Percentiles rank a stretch among this genome's conserved stretches.
phyloP scores from a whole-genome alignment of 805 yeast genomes.

The Wilhelminamyces savonicus region DNA sequence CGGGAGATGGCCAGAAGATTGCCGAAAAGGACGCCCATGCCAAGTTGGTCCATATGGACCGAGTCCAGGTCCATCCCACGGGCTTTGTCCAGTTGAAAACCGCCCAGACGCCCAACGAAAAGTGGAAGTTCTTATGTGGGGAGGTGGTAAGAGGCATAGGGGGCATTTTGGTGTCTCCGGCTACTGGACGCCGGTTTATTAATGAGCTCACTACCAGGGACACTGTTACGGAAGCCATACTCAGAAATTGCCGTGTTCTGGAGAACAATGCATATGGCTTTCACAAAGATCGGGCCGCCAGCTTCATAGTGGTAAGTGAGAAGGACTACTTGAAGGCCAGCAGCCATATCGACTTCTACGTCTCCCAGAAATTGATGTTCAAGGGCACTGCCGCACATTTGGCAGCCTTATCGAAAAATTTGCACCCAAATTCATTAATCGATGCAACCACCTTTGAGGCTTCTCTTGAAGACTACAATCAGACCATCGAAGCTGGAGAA shows the following conservation, averaged over 20 bases:
- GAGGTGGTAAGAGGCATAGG: conserved; percentile 57
- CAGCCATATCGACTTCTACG: conserved; percentile 48
- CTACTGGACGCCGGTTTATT: conserved; percentile 43
- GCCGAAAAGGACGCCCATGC: conserved; percentile 41
- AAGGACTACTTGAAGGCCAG: conserved; percentile 39
- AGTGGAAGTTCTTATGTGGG: conserved; percentile 53
- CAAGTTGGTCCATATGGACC: conserved; percentile 49
- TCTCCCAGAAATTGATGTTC: conserved; percentile 17
- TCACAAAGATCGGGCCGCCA: conserved; percentile 7
- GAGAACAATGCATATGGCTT: conserved; percentile 8
- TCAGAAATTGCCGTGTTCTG: conserved; percentile 15
- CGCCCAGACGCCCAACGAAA: conserved; percentile 29
- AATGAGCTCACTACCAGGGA: conserved; percentile 53
- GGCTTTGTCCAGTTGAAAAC: conserved; percentile 41
- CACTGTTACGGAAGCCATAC: conserved; percentile 40
- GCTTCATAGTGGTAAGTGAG: conserved; percentile 31
- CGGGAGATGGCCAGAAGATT: conserved; percentile 55
- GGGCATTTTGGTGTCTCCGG: conserved; percentile 43
- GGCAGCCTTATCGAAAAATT: conserved; percentile 3
- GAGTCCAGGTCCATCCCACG: conserved; percentile 58
- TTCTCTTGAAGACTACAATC: conserved; percentile 11
- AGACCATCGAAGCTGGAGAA: conserved; percentile 8
- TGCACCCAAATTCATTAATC: conserved; percentile 9
- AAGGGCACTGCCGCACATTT: conserved; percentile 17
- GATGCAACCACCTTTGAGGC: conserved; percentile 4